These are phyloP conservation scores for Cyclanthera cordifolia DNA, from an alignment of 306 rosid species.

Conservation along the genomic window DNA sequence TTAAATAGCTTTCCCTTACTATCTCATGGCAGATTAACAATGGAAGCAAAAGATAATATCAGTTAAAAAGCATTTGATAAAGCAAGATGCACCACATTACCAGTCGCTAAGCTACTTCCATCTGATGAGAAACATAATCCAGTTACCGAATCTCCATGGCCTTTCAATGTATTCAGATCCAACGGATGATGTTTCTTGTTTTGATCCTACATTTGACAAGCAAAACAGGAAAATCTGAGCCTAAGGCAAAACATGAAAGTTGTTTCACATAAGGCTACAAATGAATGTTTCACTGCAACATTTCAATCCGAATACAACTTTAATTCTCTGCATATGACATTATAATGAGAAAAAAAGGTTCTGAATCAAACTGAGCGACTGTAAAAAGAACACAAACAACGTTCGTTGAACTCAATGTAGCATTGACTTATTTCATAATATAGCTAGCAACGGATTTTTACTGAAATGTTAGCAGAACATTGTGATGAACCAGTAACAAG, in stretches of 20 bases:
- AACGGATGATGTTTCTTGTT: slow-evolving; percentile 84
- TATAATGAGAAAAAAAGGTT: background rate
- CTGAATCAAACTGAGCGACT: background rate
- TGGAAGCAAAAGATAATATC: background rate
- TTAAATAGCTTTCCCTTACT: background rate
- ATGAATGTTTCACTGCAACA: too few species aligned
- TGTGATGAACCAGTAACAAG: background rate
- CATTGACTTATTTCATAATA: background rate
- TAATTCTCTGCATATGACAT: too few species aligned
- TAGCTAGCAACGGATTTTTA: background rate
- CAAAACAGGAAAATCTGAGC: slow-evolving; percentile 14
- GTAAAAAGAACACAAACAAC: background rate
- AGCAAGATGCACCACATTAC: slow-evolving; percentile 25
- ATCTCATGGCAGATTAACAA: background rate
- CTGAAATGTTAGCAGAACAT: background rate
- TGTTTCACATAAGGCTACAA: background rate
- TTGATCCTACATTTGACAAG: slow-evolving; percentile 49
- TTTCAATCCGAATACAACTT: too few species aligned
- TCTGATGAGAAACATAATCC: slow-evolving; percentile 74
- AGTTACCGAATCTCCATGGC: slow-evolving; percentile 85
- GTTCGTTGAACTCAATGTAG: background rate
- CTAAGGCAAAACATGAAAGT: background rate
- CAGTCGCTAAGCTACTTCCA: slow-evolving; percentile 66
- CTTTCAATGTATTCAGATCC: slow-evolving; percentile 95
- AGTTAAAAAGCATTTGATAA: background rate